A percentile compares a stretch with the other conserved stretches of the same genome.
phyloP scores from a whole-genome alignment of 768 basidiomycete genomes.

The Leucocoprinus leucothites region DNA sequence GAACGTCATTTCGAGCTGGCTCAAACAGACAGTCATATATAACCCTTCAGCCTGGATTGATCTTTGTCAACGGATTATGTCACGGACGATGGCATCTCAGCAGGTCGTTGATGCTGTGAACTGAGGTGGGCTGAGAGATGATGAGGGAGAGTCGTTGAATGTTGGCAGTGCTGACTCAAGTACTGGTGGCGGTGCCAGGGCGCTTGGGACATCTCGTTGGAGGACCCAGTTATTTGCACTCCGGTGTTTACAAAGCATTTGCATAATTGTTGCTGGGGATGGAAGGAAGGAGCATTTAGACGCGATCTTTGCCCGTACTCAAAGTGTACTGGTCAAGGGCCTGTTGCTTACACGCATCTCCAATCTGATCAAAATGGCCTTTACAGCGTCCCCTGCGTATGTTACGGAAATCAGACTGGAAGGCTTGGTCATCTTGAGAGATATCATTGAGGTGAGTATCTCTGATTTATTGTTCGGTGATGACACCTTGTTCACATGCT shows the following conservation, averaged over 20 bases:
- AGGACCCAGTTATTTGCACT: slow-evolving; percentile 94
- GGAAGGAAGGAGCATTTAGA: slow-evolving; percentile 85
- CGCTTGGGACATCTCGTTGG: slow-evolving; percentile 86
- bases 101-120: slow-evolving; percentile 65
- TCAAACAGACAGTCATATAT: slow-evolving; percentile 88
- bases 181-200: slow-evolving; percentile 30
- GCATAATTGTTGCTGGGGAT: slow-evolving; percentile 66
- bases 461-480: not conserved
- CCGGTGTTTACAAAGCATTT: slow-evolving; percentile 88
- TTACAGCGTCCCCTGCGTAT: slow-evolving; percentile 94
- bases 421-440: slow-evolving; percentile 83
- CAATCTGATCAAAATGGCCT: slow-evolving; percentile 96
- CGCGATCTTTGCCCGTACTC: slow-evolving; percentile 60
- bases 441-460: slow-evolving; percentile 81
- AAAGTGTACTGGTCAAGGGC: slow-evolving; percentile 50
- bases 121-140: slow-evolving; percentile 62
- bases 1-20: slow-evolving; percentile 91
- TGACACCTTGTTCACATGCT: not conserved
- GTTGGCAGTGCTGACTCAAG: no score
- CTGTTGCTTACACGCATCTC: slow-evolving; percentile 83
- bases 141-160: slow-evolving; percentile 92
- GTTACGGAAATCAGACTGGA: slow-evolving; percentile 93
- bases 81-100: slow-evolving; percentile 83
- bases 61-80: slow-evolving; percentile 96
- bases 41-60: slow-evolving; percentile 99